phyloP scores from a whole-genome alignment of 352 stramenopile genomes.

The Phytophthora cryptogea region DNA sequence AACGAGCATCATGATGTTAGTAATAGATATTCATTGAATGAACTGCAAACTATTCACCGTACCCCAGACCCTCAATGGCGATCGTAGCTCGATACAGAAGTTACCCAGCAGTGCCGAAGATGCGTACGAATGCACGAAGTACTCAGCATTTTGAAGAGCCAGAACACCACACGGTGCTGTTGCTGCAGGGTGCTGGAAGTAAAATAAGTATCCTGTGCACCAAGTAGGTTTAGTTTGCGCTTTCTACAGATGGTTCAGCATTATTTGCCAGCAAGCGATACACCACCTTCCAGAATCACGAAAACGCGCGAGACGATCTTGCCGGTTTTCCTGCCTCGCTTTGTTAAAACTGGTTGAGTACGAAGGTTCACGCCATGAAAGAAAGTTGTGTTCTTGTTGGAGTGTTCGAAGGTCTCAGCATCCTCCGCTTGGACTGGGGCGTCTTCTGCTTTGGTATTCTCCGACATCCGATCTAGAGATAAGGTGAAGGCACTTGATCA shows the following conservation, averaged over 20 bases:
- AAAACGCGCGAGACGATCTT: constrained; percentile 78
- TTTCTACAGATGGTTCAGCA: background rate
- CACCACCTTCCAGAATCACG: constrained; percentile 69
- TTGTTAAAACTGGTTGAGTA: constrained; percentile 73
- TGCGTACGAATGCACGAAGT: constrained; percentile 75
- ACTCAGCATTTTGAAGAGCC: constrained; percentile 65
- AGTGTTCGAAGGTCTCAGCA: constrained; percentile 9
- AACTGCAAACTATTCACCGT: background rate
- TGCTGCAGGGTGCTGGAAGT: constrained; percentile 64
- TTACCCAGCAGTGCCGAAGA: constrained; percentile 63
- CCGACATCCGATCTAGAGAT: constrained; percentile 6
- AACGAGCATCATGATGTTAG: background rate
- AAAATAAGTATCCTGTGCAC: constrained; percentile 71
- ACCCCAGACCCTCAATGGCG: constrained; percentile 67
- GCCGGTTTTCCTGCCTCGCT: constrained; percentile 66
- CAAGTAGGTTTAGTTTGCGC: constrained; percentile 3
- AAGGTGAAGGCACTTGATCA: background rate
- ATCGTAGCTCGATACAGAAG: constrained; percentile 76
- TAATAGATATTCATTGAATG: background rate
- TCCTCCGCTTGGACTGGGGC: constrained; percentile 6
- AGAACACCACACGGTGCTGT: constrained; percentile 67
- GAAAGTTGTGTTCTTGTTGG: constrained; percentile 25
- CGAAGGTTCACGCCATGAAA: constrained; percentile 72
- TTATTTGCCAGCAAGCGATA: background rate
- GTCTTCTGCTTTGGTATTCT: constrained; percentile 10